Conservation (phyloP, 2,329 filamentous ascomycete species). For the Trichoderma polysporum region DNA sequence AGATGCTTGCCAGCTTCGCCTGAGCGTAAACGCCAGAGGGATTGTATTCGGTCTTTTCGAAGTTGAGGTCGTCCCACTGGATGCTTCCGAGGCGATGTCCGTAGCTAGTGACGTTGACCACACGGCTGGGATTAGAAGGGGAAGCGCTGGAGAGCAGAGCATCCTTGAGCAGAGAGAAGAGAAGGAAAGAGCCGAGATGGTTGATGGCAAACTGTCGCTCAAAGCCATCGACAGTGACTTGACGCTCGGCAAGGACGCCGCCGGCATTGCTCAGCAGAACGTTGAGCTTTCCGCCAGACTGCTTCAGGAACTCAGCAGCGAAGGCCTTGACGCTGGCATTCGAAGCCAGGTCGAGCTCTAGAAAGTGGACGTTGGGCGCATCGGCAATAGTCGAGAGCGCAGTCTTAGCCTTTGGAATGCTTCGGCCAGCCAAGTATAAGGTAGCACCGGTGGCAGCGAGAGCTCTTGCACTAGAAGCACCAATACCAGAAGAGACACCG, state of each 20-base stretch:
- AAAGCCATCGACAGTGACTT: constrained; percentile 26
- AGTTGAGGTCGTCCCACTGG: constrained; percentile 40
- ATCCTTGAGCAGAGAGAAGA: constrained; percentile 39
- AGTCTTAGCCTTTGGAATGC: constrained; percentile 24
- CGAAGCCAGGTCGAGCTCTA: constrained; percentile 29
- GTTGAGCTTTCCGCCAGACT: constrained; percentile 23
- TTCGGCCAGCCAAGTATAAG: constrained; percentile 25
- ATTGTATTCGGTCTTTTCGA: not conserved
- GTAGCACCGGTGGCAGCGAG: constrained; percentile 38
- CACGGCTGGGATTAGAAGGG: constrained; percentile 8
- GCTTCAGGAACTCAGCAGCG: constrained; percentile 24
- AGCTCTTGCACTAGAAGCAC: constrained; percentile 44
- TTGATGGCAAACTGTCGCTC: constrained; percentile 52
- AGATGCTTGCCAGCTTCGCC: constrained; percentile 41
- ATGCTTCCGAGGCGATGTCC: constrained; percentile 38
- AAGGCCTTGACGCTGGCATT: constrained; percentile 27
- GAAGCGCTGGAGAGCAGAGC: constrained; percentile 16
- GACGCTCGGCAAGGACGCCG: constrained; percentile 22
- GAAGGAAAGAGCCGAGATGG: constrained; percentile 54
- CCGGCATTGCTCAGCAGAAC: constrained; percentile 28
- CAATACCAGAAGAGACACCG: constrained; percentile 43
- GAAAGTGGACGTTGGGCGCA: constrained; percentile 17
- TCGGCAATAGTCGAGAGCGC: constrained; percentile 22
- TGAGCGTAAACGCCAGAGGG: constrained; percentile 39
- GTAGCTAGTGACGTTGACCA: constrained; percentile 12